These are phyloP conservation scores for Aureobasidium sp. DNA, from an alignment of 2,329 filamentous ascomycete species.

Conservation along the genomic window DNA sequence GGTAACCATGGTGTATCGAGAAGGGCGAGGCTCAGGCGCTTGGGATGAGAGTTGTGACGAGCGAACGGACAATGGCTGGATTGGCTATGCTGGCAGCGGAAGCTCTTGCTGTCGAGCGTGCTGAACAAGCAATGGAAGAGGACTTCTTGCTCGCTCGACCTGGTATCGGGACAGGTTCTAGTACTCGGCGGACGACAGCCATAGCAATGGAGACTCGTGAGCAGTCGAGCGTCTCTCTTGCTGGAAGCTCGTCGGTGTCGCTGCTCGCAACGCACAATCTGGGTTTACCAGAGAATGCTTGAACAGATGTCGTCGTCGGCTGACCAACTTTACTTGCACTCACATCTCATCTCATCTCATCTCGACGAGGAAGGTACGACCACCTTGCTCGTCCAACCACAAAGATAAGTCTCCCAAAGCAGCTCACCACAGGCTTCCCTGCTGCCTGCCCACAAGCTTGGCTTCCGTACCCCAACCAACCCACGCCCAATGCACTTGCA, in stretches of 20 bases:
- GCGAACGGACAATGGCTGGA: background rate
- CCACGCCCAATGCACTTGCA: background rate
- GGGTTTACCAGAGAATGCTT: background rate
- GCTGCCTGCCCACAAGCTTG: background rate
- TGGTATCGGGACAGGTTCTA: background rate
- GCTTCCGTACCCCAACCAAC: background rate
- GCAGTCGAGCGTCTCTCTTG: background rate
- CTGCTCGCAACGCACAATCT: background rate
- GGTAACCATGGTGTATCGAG: background rate
- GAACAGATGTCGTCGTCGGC: background rate
- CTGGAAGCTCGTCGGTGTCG: background rate
- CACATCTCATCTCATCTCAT: background rate
- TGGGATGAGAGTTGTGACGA: background rate
- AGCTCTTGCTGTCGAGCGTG: background rate
- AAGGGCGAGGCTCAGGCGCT: background rate
- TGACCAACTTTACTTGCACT: background rate
- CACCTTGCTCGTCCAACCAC: background rate
- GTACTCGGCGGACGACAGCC: background rate
- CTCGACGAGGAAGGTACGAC: background rate
- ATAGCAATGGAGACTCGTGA: background rate
- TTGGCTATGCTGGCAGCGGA: background rate
- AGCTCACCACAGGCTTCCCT: background rate
- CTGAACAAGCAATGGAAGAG: background rate
- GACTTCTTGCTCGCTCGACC: background rate
- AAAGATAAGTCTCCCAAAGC: background rate